Conservation (phyloP, 2,329 filamentous ascomycete genomes). For the Calonectria hongkongensis region DNA sequence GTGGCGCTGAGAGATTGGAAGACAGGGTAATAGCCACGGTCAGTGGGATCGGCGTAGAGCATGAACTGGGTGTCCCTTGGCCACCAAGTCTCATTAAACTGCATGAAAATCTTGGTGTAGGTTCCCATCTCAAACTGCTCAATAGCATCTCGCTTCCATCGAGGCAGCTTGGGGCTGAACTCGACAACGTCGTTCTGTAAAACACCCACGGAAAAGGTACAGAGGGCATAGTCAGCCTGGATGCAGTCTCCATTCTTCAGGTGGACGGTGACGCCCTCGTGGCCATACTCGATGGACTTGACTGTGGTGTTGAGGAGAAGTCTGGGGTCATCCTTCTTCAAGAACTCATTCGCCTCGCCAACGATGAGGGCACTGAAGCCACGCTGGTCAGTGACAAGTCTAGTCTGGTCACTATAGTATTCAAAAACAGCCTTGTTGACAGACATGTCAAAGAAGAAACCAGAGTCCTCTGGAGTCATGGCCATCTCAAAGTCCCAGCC, state of each 20-base stretch:
- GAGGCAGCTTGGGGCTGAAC: constrained; percentile 76
- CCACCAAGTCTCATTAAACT: constrained; percentile 82
- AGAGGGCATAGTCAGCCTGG: constrained; percentile 77
- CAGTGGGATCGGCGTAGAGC: constrained; percentile 65
- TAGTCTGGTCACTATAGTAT: constrained; percentile 77
- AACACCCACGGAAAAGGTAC: constrained; percentile 81
- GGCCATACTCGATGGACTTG: constrained; percentile 71
- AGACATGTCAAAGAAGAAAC: constrained; percentile 72
- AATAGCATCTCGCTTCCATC: constrained; percentile 79
- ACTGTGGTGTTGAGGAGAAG: constrained; percentile 76
- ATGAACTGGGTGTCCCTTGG: constrained; percentile 64
- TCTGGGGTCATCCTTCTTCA: constrained; percentile 72
- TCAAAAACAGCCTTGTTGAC: constrained; percentile 78
- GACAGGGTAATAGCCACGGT: constrained; percentile 70
- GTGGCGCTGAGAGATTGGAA: constrained; percentile 77
- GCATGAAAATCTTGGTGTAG: constrained; percentile 84
- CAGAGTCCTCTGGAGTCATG: constrained; percentile 72
- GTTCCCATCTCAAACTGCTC: constrained; percentile 81
- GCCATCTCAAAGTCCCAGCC: constrained; percentile 75
- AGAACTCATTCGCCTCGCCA: constrained; percentile 74
- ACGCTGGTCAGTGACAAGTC: constrained; percentile 76
- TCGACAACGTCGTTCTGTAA: constrained; percentile 76
- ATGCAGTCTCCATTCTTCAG: constrained; percentile 74
- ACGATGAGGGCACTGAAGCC: constrained; percentile 77
- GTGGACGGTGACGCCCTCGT: constrained; percentile 71